These are phyloP conservation scores for Stephania yunnanensis DNA, from an alignment of 164 flowering plant genomes.

Conservation along the genomic window DNA sequence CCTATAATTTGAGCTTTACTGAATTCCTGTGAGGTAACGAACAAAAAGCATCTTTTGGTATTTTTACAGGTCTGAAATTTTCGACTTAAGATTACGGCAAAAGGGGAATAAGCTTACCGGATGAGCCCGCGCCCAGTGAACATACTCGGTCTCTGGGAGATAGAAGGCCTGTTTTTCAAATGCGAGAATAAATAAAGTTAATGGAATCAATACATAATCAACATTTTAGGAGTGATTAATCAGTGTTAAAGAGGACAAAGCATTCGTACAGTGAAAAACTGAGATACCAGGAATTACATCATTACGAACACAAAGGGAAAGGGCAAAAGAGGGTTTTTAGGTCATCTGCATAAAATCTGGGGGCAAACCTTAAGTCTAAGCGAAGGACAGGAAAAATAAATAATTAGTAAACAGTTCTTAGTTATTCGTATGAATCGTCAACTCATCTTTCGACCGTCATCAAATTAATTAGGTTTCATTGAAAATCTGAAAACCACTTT, in stretches of 20 bases:
- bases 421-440: background rate
- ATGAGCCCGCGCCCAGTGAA: slow-evolving; percentile 91
- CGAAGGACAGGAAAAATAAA: background rate
- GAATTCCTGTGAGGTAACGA: slow-evolving; percentile 60
- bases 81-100: background rate
- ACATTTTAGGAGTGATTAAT: background rate
- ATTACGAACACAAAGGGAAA: background rate
- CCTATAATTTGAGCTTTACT: slow-evolving; percentile 76
- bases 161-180: slow-evolving; percentile 69
- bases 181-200: background rate
- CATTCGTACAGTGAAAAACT: background rate
- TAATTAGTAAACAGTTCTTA: background rate
- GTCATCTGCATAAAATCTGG: background rate
- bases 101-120: slow-evolving; percentile 45
- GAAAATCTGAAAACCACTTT: background rate
- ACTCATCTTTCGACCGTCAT: background rate
- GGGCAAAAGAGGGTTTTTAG: background rate
- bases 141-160: slow-evolving; percentile 94
- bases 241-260: background rate
- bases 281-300: background rate
- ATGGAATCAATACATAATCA: background rate
- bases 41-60: background rate
- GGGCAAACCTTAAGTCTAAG: background rate
- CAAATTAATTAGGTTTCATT: background rate
- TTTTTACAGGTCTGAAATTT: background rate